Conservation (phyloP, 495 filamentous ascomycete species). For the Tuber borchii region DNA sequence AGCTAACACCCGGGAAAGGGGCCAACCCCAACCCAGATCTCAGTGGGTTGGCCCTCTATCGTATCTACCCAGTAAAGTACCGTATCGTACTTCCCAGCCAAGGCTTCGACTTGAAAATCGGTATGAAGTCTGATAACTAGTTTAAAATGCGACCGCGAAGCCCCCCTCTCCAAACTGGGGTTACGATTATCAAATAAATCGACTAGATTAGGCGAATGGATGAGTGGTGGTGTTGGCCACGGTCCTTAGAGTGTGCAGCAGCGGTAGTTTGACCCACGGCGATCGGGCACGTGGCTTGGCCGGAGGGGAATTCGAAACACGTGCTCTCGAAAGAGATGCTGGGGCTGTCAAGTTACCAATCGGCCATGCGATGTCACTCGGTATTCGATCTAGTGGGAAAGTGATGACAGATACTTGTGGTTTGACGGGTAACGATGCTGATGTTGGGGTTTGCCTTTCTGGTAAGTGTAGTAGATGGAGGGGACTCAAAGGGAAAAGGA, state of each 20-base stretch:
- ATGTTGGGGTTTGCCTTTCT: neutral
- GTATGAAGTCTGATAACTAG: neutral
- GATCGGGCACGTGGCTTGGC: neutral
- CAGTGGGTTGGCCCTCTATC: neutral
- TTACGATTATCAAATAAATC: neutral
- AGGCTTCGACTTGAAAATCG: neutral
- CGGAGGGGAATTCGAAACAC: neutral
- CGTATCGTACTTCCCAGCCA: neutral
- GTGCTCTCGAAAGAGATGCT: neutral
- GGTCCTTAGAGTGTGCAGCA: neutral
- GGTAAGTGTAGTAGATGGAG: neutral
- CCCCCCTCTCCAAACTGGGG: neutral
- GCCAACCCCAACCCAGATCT: neutral
- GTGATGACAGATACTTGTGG: neutral
- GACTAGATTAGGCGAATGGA: neutral
- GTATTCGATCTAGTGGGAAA: neutral
- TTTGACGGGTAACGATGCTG: neutral
- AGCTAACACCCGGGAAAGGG: neutral
- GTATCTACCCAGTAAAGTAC: neutral
- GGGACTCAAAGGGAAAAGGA: neutral
- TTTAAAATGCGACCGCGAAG: neutral
- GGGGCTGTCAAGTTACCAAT: neutral
- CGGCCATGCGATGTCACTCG: neutral
- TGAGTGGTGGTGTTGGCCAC: neutral
- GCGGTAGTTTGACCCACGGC: neutral